Conservation (phyloP, 768 basidiomycete genomes). For the Leccinum pellstonianum region DNA sequence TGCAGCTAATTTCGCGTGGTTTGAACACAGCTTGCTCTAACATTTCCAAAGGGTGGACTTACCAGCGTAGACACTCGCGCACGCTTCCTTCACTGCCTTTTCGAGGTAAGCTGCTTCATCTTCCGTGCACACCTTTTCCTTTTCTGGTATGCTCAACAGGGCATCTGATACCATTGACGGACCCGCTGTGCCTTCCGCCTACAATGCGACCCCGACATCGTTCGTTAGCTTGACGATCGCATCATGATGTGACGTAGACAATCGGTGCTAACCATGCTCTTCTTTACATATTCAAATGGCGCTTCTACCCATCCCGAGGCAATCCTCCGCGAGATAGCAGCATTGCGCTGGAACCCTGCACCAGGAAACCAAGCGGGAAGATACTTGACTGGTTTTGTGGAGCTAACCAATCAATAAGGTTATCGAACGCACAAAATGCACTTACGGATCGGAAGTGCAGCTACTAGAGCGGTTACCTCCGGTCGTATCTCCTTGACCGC, state of each 20-base stretch:
- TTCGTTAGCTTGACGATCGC: neutral
- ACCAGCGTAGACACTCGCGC: slow-evolving; percentile 11
- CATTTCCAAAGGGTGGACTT: neutral
- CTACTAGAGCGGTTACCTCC: slow-evolving; percentile 16
- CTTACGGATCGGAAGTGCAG: slow-evolving; percentile 21
- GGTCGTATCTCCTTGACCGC: slow-evolving; percentile 17
- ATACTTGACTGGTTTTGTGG: slow-evolving; percentile 11
- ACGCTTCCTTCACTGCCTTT: slow-evolving; percentile 9
- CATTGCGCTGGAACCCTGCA: slow-evolving; percentile 21
- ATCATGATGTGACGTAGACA: neutral
- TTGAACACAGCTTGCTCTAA: no score
- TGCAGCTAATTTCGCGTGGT: no score
- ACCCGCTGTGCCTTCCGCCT: slow-evolving; percentile 22
- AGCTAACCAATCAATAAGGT: neutral
- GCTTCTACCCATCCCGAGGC: slow-evolving; percentile 15
- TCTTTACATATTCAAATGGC: slow-evolving; percentile 27
- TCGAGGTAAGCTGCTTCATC: slow-evolving; percentile 15
- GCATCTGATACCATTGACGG: slow-evolving; percentile 28
- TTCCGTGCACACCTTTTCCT: slow-evolving; percentile 1
- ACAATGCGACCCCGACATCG: neutral
- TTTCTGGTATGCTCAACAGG: slow-evolving; percentile 13
- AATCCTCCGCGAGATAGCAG: slow-evolving; percentile 7
- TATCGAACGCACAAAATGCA: neutral
- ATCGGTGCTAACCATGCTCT: slow-evolving; percentile 16
- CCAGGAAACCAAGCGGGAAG: slow-evolving; percentile 28